Percentiles rank a stretch among this genome's conserved stretches.
Conservation (phyloP, 2,329 filamentous ascomycete genomes). For the Xylaria sp. region DNA sequence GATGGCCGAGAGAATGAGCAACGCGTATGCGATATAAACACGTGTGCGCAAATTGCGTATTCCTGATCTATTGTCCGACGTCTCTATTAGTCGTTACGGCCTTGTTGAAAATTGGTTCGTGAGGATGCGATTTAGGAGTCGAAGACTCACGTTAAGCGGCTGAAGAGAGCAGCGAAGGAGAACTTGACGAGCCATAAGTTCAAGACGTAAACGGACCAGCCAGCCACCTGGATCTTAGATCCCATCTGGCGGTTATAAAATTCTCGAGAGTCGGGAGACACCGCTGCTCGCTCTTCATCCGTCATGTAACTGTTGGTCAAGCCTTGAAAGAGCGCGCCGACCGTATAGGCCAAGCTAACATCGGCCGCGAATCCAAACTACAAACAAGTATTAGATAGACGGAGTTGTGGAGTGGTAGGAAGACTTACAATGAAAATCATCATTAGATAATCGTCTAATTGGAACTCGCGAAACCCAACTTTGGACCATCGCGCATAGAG, state of each 20-base stretch:
- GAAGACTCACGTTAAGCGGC: conserved; percentile 45
- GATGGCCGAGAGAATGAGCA: conserved; percentile 56
- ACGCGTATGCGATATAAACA: conserved; percentile 55
- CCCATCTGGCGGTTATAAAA: conserved; percentile 44
- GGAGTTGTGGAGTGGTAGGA: too few relatives aligned
- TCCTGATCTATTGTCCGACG: conserved; percentile 5
- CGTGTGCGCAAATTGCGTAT: conserved; percentile 50
- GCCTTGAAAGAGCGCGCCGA: conserved; percentile 25
- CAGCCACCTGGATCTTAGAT: conserved; percentile 47
- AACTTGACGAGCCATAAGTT: conserved; percentile 48
- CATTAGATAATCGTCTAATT: conserved; percentile 44
- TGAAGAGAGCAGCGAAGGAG: conserved; percentile 46
- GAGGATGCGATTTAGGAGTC: neutral
- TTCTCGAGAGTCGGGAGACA: conserved; percentile 34
- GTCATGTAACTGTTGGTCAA: conserved; percentile 41
- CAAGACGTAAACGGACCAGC: conserved; percentile 47
- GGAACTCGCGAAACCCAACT: conserved; percentile 35
- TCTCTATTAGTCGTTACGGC: neutral
- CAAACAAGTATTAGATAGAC: neutral
- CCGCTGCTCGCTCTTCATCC: conserved; percentile 33
- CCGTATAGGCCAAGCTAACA: conserved; percentile 30
- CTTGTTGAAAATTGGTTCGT: neutral
- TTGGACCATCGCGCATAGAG: conserved; percentile 37
- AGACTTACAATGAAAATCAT: conserved; percentile 39
- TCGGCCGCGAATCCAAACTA: conserved; percentile 34